These are phyloP conservation scores for Ceratobasidium sp. DNA, from an alignment of 1,284 basidiomycete species.

Conservation along the genomic window DNA sequence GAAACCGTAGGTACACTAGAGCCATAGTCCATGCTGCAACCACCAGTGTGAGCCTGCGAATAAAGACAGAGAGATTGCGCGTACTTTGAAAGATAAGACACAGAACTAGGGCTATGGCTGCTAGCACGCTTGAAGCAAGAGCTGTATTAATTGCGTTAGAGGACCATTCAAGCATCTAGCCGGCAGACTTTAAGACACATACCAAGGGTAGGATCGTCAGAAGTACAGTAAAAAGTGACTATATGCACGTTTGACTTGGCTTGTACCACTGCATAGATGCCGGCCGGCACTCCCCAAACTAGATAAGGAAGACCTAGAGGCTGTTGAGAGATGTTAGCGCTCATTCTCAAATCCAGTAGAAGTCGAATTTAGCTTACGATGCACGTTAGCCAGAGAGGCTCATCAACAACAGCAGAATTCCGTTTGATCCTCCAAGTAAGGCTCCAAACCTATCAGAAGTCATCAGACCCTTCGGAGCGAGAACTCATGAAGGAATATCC, in stretches of 20 bases:
- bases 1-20: conserved; percentile 18
- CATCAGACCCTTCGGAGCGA: not conserved
- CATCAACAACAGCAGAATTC: conserved; percentile 20
- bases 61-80: not conserved
- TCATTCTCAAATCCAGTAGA: not conserved
- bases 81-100: conserved; percentile 29
- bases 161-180: too few relatives aligned
- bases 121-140: not conserved
- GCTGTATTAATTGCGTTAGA: not conserved
- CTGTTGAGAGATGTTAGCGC: not conserved
- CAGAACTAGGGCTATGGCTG: conserved; percentile 2
- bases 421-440: conserved; percentile 28
- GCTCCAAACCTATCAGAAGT: conserved; percentile 28
- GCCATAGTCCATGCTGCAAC: conserved; percentile 19
- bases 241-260: conserved; percentile 8
- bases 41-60: not conserved
- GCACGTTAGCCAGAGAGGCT: conserved; percentile 21
- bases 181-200: not conserved
- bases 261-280: conserved; percentile 10
- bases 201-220: conserved; percentile 27
- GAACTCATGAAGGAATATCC: too few relatives aligned
- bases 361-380: conserved; percentile 4
- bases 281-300: conserved; percentile 7
- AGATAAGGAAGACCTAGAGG: conserved; percentile 17
- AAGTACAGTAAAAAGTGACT: conserved; percentile 33